Base-by-base conservation (phyloP, 2,329 filamentous ascomycete genomes). In the Myrmaecium sp. region DNA sequence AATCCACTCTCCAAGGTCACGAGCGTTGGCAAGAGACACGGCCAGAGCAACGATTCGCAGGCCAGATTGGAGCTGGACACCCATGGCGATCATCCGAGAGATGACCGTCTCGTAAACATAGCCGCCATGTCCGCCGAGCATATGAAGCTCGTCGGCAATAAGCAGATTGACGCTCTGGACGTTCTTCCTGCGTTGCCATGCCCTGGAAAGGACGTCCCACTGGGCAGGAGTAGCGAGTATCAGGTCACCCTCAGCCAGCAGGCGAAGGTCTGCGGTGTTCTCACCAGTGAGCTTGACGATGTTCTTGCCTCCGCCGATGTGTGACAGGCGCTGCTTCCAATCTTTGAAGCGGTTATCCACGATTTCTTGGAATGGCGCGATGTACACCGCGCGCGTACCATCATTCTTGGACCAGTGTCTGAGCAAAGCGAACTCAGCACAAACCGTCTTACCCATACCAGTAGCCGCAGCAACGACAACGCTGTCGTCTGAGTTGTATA, bases 1-100 rank as follows among this genome's bases (percentile, higher is more conserved):
- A 38, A 98, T 83, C 89, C 89, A 98, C 54, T 94, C 89, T 27
- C 86, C 86, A 41, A 98, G 69, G 43, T 98, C 89, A 32, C 83
- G 71, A 26, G 86, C 84, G 47, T 94, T 95, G 4, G 89, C 75
- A 13, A 98, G 64, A 14, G 89, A 91, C 15, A 94, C 89, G 46
- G 82, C 84, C 33, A 98, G 57, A 2, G 83, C 89, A 28, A 98
- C 58, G 24, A 95, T 86, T 27, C 89, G 74, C 58, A 95, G 66
- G 6, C 77, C 71, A 20, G 77, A 72, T 49, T 92, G 79, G 0
- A 81, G 76, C 48, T 94, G 82, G 1, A 81, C 75, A 31, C 82
- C 76, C 47, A 98, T 94, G 36, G 89, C 89, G 48, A 93, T 83
- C 78, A 95, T 94, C 27, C 89, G 76, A 34, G 89, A 94, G n/a